Evolutionary conservation across 176 grass and related monocot species (phyloP).

Genomic region (Avena sativa): DNA sequence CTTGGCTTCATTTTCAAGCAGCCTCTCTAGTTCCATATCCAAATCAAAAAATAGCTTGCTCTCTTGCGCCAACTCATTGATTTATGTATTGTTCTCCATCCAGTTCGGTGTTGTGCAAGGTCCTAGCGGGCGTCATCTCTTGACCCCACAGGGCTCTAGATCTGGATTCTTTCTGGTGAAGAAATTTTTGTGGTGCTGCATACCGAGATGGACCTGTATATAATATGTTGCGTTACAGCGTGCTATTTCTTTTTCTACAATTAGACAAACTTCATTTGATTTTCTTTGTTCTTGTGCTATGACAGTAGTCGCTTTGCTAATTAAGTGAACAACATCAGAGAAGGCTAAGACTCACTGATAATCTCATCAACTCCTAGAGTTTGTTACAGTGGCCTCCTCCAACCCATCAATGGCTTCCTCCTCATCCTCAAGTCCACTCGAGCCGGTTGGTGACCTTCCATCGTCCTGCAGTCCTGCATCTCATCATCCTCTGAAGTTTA

Average conservation of each 20-base stretch:
- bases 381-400: not conserved
- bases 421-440: not conserved
- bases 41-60: not conserved
- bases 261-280: not conserved
- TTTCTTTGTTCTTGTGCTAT: conserved; percentile 8
- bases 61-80: not conserved
- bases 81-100: not conserved
- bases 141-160: not conserved
- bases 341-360: not conserved
- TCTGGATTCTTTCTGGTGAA: not conserved
- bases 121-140: not conserved
- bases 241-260: not conserved
- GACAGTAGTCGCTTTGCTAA: not conserved
- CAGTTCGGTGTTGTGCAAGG: not conserved
- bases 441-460: not conserved
- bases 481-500: conserved; percentile 19
- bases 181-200: not conserved
- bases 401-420: conserved; percentile 1
- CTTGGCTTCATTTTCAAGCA: not conserved
- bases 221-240: not conserved
- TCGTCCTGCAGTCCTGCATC: not conserved
- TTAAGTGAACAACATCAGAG: not conserved
- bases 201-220: not conserved
- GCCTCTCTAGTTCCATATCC: not conserved
- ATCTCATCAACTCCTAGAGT: conserved; percentile 9